phyloP scores from a whole-genome alignment of 2,329 filamentous ascomycete species.

The Cladosporium velox region DNA sequence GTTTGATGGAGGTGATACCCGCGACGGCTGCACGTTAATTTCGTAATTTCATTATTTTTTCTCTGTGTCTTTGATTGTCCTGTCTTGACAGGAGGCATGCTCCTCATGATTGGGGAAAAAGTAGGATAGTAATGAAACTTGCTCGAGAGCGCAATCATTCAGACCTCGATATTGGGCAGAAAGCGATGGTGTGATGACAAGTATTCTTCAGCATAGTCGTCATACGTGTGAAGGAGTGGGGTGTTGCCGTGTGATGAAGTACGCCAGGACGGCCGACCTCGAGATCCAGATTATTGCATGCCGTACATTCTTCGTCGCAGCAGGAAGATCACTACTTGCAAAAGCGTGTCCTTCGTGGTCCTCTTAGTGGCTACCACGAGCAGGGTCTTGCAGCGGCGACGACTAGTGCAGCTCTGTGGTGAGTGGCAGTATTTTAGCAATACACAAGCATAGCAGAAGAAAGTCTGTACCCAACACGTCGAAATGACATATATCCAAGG shows the following conservation, averaged over 20 bases:
- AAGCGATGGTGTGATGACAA: not conserved
- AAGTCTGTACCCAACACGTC: not conserved
- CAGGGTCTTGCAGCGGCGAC: not conserved
- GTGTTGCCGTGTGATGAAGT: not conserved
- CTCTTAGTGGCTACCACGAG: not conserved
- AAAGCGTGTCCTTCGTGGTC: not conserved
- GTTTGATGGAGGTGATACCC: not conserved
- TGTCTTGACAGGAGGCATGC: not conserved
- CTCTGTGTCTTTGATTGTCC: not conserved
- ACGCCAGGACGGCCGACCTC: not conserved
- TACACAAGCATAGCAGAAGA: conserved; percentile 1
- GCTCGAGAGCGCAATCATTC: not conserved
- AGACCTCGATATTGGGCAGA: not conserved
- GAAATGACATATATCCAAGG: not conserved
- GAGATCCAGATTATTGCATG: not conserved
- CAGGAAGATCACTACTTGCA: not conserved
- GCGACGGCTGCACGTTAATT: not conserved
- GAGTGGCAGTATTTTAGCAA: not conserved
- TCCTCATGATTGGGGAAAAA: conserved; percentile 1
- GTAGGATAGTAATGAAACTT: conserved; percentile 10
- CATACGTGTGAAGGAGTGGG: not conserved
- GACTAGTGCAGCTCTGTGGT: not conserved
- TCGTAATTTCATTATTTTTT: conserved; percentile 5
- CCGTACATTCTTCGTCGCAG: not conserved
- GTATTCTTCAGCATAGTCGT: not conserved